These are phyloP conservation scores for Eutypa lata DNA, from an alignment of 2,329 filamentous ascomycete species.

Conservation along the genomic window DNA sequence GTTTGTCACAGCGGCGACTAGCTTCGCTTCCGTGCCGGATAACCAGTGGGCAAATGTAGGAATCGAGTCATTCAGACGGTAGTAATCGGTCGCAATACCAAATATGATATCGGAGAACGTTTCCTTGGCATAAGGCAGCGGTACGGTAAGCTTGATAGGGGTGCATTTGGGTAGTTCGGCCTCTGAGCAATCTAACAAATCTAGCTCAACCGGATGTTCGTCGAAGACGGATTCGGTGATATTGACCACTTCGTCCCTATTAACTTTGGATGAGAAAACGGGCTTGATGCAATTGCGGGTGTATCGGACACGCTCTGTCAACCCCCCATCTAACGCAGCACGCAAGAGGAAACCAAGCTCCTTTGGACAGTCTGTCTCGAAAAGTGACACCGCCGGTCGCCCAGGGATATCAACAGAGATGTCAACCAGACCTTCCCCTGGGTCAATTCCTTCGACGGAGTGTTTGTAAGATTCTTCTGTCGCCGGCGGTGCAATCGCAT, in stretches of 20 bases:
- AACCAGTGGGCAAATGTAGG: slow-evolving; percentile 56
- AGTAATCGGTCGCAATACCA: slow-evolving; percentile 52
- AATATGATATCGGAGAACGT: slow-evolving; percentile 53
- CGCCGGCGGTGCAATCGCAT: not conserved
- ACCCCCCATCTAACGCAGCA: slow-evolving; percentile 21
- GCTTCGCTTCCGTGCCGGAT: slow-evolving; percentile 44
- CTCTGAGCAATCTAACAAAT: slow-evolving; percentile 27
- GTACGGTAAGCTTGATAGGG: slow-evolving; percentile 45
- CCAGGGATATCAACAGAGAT: not conserved
- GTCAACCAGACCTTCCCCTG: not conserved
- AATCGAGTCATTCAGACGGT: slow-evolving; percentile 48
- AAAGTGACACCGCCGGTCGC: slow-evolving; percentile 4
- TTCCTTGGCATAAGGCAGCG: slow-evolving; percentile 37
- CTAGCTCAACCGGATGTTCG: slow-evolving; percentile 26
- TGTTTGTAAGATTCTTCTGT: not conserved
- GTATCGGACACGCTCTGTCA: slow-evolving; percentile 42
- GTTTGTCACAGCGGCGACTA: slow-evolving; percentile 52
- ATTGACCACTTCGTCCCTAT: slow-evolving; percentile 36
- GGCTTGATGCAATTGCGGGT: slow-evolving; percentile 43
- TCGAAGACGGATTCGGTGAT: slow-evolving; percentile 35
- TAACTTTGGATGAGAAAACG: slow-evolving; percentile 26
- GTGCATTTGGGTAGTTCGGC: slow-evolving; percentile 33
- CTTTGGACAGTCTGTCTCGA: slow-evolving; percentile 14
- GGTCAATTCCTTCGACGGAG: not conserved
- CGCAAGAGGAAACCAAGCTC: slow-evolving; percentile 25